Base-by-base conservation (phyloP, 2,329 filamentous ascomycete species). In the Neopestalotiopsis clavispora region DNA sequence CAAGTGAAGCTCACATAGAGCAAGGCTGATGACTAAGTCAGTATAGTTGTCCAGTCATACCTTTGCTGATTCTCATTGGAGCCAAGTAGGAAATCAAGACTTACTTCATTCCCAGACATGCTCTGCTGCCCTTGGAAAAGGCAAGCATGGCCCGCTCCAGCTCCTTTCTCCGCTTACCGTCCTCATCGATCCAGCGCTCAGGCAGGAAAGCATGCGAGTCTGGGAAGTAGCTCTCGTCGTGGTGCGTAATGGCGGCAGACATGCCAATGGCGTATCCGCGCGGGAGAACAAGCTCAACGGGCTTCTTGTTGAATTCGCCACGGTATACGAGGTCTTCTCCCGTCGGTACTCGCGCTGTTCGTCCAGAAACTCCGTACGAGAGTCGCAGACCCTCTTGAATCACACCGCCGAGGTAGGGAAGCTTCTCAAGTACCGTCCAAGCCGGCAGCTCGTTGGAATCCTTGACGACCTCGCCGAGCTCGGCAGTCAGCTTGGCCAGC, bases 351-450 rank as follows among this genome's bases (percentile, higher is more conserved):
- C 74, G 67, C 3, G 71, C 67, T 4, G 71, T 70, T 17, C 73
- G 71, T 28, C 60, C 66, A 4, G 71, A 70, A 10, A 74, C 67
- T 1, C 74, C 74, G 52, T 71, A 71, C 56, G 71, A 70, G 30
- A 75, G 68, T 34, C 74, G 73, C n/a, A 76, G 68, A 28, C 70
- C 68, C 65, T 76, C 74, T n/a, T 71, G 68, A 17, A 76, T 69
- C 10, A 76, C 71, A 20, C 67, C 74, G 56, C 69, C 68, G 10
- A 80, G 70, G 69, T 83, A 85, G 0, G 83, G 80, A 9, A 84
- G 73, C 59, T 79, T 72, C 71, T 85, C 78, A 6, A 83, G 73
- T 38, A 75, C 71, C 0, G 71, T 72, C 73, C 74, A 76, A 62
- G 73, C 20, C 1, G 63, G 63, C 1, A 66, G 32, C 17, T 56